Evolutionary conservation across 2,329 filamentous ascomycete species (phyloP).

Genomic region (Exophiala xenobiotica): DNA sequence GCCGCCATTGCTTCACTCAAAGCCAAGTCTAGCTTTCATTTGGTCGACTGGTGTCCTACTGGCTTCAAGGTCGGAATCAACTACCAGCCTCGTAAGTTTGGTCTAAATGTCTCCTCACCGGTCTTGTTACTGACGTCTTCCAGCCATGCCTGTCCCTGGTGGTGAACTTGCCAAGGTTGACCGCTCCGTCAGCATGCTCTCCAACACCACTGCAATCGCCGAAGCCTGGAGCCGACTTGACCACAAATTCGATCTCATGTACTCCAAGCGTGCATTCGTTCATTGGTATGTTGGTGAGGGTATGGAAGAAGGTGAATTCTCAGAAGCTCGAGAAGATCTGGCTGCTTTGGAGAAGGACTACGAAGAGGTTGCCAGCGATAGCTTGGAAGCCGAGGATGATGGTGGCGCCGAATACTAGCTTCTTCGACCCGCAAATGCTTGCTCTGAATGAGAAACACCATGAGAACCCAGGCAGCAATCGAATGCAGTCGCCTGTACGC

Average conservation of each 20-base stretch:
- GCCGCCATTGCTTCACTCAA: conserved; percentile 62
- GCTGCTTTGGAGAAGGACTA: conserved; percentile 85
- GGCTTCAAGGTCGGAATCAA: conserved; percentile 70
- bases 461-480: neutral
- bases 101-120: too few relatives aligned
- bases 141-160: conserved; percentile 49
- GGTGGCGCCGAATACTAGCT: conserved; percentile 23
- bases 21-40: conserved; percentile 63
- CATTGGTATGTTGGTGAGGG: conserved; percentile 81
- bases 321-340: conserved; percentile 80
- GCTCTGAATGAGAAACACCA: neutral
- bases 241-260: conserved; percentile 70
- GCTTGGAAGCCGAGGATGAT: conserved; percentile 59
- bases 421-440: too few relatives aligned
- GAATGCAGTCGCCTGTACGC: neutral
- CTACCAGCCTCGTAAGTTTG: conserved; percentile 53
- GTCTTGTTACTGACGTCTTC: conserved; percentile 7
- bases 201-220: conserved; percentile 66
- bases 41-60: conserved; percentile 69
- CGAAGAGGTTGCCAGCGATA: conserved; percentile 75
- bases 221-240: conserved; percentile 65
- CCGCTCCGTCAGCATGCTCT: conserved; percentile 61
- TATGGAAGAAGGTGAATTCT: conserved; percentile 91
- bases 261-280: conserved; percentile 68
- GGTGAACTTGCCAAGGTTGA: conserved; percentile 56